These are phyloP conservation scores for Biscutella auriculata DNA, from an alignment of 441 rosid genomes.

Conservation along the genomic window DNA sequence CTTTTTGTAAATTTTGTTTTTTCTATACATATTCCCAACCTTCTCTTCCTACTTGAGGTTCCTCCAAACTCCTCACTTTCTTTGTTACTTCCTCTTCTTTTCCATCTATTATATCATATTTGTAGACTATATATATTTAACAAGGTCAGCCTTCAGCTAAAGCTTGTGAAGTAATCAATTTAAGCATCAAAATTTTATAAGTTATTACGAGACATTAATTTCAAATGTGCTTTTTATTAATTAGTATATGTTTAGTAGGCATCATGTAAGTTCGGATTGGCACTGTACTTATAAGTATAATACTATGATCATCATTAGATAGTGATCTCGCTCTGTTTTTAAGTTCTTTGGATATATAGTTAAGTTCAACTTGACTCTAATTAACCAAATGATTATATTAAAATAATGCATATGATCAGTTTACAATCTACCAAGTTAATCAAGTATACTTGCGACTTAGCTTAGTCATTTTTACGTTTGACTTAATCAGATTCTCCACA, in stretches of 20 bases:
- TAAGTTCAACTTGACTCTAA: background rate
- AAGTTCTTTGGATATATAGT: background rate
- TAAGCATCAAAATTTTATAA: too few species aligned
- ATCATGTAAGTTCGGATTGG: too few species aligned
- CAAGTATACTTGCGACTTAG: background rate
- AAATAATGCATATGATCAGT: background rate
- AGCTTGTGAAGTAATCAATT: too few species aligned
- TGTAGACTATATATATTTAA: too few species aligned
- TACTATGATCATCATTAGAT: background rate
- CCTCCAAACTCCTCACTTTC: constrained; percentile 6
- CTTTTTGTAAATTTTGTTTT: background rate
- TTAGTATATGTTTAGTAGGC: too few species aligned
- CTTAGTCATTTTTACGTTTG: background rate
- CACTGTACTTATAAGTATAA: too few species aligned
- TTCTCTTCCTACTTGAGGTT: background rate
- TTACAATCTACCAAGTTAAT: background rate
- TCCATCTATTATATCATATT: background rate
- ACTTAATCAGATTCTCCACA: background rate
- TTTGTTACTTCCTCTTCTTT: constrained; percentile 9
- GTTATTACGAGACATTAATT: too few species aligned
- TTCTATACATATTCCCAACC: constrained; percentile 7
- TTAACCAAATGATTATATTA: background rate
- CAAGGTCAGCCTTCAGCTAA: too few species aligned
- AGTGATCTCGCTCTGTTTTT: background rate
- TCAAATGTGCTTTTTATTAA: too few species aligned